Base-by-base conservation (phyloP, 495 filamentous ascomycete species). In the Lophiostoma macrostomum region DNA sequence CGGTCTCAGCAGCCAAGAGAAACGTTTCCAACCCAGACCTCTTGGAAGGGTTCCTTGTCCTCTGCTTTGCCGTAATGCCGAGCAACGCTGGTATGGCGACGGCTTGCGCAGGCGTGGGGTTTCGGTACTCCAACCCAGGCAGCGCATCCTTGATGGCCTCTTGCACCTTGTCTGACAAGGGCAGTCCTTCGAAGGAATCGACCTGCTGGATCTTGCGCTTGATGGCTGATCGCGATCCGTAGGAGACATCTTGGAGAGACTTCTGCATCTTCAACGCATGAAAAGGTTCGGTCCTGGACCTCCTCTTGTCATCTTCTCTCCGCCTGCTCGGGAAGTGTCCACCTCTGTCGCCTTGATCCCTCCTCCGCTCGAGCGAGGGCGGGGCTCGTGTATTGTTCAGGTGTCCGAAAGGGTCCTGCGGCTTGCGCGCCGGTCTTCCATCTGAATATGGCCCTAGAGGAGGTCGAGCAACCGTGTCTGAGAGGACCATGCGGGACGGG, bases 181-280 rank as follows among this genome's bases (percentile, higher is more conserved):
- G 69, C 56, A 98, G 90, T 45, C 87, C 74, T 24, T 88, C 80
- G 67, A 98, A 98, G 42, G 79, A 83, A 28, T 86, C 84, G 20
- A 88, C 67, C 27, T 82, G 74, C 54, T 76, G 69, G 46, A 97
- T 83, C 51, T 73, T 73, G 30, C 74, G 73, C 71, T 91, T 96
- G 60, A 90, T 77, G 12, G 74, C 74, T 4, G 74, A 70, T 39
- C 91, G 77, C 47, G 82, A 76, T 18, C 80, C 77, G 64, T 95
- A 96, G 1, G 87, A 76, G 19, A 97, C 73, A 5, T 82, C 76
- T 7, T 83, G 70, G 47, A 98, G 70, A 0, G 86, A 74, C 36
- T 84, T 82, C 67, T 93, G 90, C 93, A 98, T 98, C 72, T 93
- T 97, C 69, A 98, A 74, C 6, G 93, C 91, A 67, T 94, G 90